Conservation (phyloP, 352 stramenopile genomes). For the Aphanomyces astaci region DNA sequence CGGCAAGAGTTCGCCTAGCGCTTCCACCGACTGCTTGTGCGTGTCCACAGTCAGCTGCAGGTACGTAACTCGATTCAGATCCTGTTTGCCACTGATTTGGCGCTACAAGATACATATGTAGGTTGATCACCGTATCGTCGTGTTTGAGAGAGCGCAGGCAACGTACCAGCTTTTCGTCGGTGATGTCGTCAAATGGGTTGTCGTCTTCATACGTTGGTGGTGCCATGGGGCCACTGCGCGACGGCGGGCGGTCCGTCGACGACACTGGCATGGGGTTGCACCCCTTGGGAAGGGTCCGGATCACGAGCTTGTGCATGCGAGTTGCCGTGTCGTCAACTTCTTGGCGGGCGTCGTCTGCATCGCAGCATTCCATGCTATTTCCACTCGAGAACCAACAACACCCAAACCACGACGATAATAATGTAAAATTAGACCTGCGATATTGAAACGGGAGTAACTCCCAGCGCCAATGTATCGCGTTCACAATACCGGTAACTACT, state of each 20-base stretch:
- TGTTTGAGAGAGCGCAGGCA: no score
- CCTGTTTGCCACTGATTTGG: constrained; percentile 48
- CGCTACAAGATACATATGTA: constrained; percentile 30
- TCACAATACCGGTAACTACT: no score
- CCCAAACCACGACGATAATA: not conserved
- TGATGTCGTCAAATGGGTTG: constrained; percentile 76
- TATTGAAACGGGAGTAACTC: no score
- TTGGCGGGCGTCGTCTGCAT: constrained; percentile 7
- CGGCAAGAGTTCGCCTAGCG: constrained; percentile 68
- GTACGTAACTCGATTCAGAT: constrained; percentile 46
- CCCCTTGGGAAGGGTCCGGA: constrained; percentile 56
- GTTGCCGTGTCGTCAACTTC: constrained; percentile 18
- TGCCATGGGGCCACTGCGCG: not conserved
- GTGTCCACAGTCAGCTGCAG: constrained; percentile 68
- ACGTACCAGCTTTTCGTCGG: constrained; percentile 58
- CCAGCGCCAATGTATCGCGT: no score
- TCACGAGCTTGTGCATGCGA: constrained; percentile 51
- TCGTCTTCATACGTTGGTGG: constrained; percentile 29
- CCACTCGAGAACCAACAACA: no score
- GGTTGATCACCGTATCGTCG: not conserved
- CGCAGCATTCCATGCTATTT: not conserved
- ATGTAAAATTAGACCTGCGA: not conserved
- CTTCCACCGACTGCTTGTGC: constrained; percentile 68
- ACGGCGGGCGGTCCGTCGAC: constrained; percentile 24
- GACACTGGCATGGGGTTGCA: constrained; percentile 65